These are phyloP conservation scores for Gleditsia sinensis DNA, from an alignment of 306 rosid species.

Conservation along the genomic window DNA sequence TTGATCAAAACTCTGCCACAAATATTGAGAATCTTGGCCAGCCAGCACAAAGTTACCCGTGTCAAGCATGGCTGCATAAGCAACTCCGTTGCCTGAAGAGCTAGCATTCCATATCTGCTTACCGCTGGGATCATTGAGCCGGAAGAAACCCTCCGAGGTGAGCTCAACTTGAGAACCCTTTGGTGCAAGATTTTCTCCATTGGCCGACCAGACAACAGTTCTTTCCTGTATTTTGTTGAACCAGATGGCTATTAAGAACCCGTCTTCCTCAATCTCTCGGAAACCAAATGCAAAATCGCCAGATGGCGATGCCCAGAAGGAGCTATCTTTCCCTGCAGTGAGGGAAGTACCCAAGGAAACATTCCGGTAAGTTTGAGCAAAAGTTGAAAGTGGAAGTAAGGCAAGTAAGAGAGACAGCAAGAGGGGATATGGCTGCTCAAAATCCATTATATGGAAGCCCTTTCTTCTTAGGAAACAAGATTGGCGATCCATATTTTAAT, in stretches of 20 bases:
- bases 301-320: conserved; percentile 36
- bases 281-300: conserved; percentile 60
- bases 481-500: no score
- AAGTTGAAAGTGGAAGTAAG: background rate
- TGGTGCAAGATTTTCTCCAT: background rate
- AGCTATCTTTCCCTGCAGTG: conserved; percentile 7
- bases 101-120: conserved; percentile 28
- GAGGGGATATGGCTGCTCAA: background rate
- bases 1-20: conserved; percentile 50
- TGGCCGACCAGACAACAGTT: conserved; percentile 55
- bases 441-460: background rate
- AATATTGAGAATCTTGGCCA: background rate
- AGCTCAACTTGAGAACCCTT: conserved; percentile 44
- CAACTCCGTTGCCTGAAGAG: background rate
- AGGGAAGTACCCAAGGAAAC: conserved; percentile 29
- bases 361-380: conserved; percentile 31
- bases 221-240: conserved; percentile 42
- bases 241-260: conserved; percentile 54
- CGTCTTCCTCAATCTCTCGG: background rate
- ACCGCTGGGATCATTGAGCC: conserved; percentile 39
- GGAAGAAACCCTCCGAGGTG: conserved; percentile 20
- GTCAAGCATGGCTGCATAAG: conserved; percentile 31
- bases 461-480: background rate
- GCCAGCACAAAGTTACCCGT: conserved; percentile 37
- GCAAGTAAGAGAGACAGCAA: background rate